Evolutionary conservation across 1,284 basidiomycete genomes (phyloP).

Genomic region (Peniophora sp.): DNA sequence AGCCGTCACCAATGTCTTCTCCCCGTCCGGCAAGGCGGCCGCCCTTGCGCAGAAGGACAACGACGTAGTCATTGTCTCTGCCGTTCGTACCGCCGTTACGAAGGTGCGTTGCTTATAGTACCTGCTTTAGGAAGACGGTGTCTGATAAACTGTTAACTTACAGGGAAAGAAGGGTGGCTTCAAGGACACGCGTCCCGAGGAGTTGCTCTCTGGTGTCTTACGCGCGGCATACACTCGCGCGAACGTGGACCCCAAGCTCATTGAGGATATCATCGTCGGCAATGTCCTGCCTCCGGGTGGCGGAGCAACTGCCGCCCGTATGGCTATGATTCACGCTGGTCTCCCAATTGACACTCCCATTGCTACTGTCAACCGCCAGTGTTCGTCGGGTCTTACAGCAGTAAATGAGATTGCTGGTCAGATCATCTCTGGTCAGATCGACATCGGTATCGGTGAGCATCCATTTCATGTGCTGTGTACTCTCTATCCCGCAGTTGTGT

Average conservation of each 20-base stretch:
- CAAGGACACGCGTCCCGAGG: constrained; percentile 89
- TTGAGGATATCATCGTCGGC: constrained; percentile 88
- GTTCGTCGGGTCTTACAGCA: constrained; percentile 87
- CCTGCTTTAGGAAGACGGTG: not conserved
- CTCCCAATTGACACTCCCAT: constrained; percentile 79
- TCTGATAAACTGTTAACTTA: constrained; percentile 1
- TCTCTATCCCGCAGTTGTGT: no score
- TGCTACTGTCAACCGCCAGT: constrained; percentile 92
- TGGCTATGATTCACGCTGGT: constrained; percentile 90
- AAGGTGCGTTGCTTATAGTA: constrained; percentile 44
- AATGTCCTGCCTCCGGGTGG: constrained; percentile 92
- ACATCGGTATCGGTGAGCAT: constrained; percentile 82
- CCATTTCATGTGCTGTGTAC: not conserved
- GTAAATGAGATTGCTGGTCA: constrained; percentile 89
- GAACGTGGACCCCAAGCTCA: constrained; percentile 70
- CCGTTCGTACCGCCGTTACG: constrained; percentile 85
- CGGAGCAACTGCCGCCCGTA: constrained; percentile 85
- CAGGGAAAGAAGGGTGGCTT: constrained; percentile 89
- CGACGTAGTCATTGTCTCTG: constrained; percentile 88
- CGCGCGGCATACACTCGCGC: constrained; percentile 61
- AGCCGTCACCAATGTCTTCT: constrained; percentile 16
- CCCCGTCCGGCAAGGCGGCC: constrained; percentile 32
- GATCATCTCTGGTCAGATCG: constrained; percentile 79
- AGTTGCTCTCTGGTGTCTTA: constrained; percentile 80
- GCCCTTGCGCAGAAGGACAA: constrained; percentile 55